Base-by-base conservation (phyloP, 2,329 filamentous ascomycete genomes). In the Leptoxyphium fumago region DNA sequence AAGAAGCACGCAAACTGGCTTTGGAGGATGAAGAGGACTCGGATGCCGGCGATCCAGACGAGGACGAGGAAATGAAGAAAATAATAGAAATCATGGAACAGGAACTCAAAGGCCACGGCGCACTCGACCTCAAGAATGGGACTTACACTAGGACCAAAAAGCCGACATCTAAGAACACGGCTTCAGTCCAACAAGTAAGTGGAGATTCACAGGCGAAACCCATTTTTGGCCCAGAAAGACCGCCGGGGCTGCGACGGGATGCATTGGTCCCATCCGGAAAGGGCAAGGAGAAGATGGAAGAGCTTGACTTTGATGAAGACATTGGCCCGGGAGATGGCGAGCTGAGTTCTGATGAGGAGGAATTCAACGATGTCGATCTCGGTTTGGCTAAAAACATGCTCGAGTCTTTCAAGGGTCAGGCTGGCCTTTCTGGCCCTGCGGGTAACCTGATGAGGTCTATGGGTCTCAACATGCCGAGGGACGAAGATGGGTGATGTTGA, bases 351-450 rank as follows among this genome's bases (percentile, higher is more conserved):
- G 69, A 69, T 6, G 65, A 65, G 2, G 61, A 62, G 21, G 51
- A 75, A 0, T 78, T 82, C 43, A 74, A 91, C 4, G 72, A 87
- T 49, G 77, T 91, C 26, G 84, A 96, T 58, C 83, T 87, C 52
- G 89, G 91, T 48, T 70, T 98, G 18, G 87, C 84, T 14, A 86
- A 83, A 61, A 96, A 96, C 56, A 69, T 98, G 44, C 69, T 98
- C 1, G 86, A 95, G 61, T 89, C 85, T 54, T 88, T 98, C 64
- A 93, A 94, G 58, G 81, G 84, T 13, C 89, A 96, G 61, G 85
- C 72, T 14, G 91, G 91, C 10, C 76, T 82, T 69, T 72, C 85
- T 29, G 91, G 91, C 0, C 91, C 91, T 1, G 83, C 84, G 2
- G 80, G 88, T 1, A 96, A 95, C 59, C 68, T 98, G 47, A 72